Base-by-base conservation (phyloP, 805 yeast genomes). In the Candida chilensis region DNA sequence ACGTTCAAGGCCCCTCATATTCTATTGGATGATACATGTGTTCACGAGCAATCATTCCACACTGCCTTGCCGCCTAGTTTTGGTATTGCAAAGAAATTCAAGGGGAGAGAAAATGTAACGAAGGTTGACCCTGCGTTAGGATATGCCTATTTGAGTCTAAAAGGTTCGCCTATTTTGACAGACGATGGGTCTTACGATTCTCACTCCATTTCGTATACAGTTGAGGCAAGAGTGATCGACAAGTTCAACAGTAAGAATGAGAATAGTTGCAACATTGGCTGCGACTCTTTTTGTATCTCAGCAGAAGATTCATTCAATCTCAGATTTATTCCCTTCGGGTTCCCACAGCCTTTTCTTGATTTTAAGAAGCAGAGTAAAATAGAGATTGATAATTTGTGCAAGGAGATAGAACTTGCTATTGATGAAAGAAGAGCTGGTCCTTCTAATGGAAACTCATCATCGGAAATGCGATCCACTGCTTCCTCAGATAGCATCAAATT, bases 171-270 rank as follows among this genome's bases (percentile, higher is more conserved):
- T 2, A 47, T 76, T 4, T 45, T 65, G 32, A 64, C 71, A 3
- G 52, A 50, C 9, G 83, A 76, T 48, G 49, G 60, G 27, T 42
- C 60, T 6, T 48, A 51, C 18, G 71, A 64, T 4, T 60, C 60
- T 32, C 34, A 66, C 16, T 67, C 75, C 24, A 49, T 74, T 11
- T 53, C 67, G 17, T 74, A 74, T 41, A 56, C 70, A 3, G 57
- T 76, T 13, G 74, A 68, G 35, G 73, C 74, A n/a, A 64, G 66
- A 32, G 53, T 74, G 27, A 67, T 75, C 17, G 80, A 76, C 30
- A 56, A 60, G 33, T 12, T 6, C 11, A 27, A 49, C 19, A 48
- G 53, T 32, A 50, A 52, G 2, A 48, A 53, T 11, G 52, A 53
- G 17, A 2, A 24, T 10, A 29, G 18, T 11, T 20, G 10, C 3